phyloP scores from a whole-genome alignment of 176 grass and related monocot species.

The Oryza nivara region DNA sequence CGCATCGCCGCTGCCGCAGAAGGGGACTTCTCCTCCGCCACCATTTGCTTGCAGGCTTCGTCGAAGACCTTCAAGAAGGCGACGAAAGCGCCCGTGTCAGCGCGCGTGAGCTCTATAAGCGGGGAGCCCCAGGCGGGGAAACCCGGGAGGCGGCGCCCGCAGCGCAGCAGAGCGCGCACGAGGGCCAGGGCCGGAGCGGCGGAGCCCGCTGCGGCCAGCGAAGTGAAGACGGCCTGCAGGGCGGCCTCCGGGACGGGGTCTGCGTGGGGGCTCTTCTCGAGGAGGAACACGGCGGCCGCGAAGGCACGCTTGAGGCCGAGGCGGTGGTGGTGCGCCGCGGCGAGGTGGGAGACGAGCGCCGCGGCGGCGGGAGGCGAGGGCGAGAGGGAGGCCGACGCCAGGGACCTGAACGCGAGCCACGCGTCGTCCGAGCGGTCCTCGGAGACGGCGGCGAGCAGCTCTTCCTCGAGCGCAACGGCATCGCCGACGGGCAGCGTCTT shows the following conservation, averaged over 20 bases:
- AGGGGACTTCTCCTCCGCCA: conserved; percentile 63
- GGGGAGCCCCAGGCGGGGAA: conserved; percentile 66
- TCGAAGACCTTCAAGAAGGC: conserved; percentile 79
- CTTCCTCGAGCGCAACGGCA: conserved; percentile 57
- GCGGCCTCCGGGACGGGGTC: conserved; percentile 48
- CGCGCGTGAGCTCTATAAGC: conserved; percentile 54
- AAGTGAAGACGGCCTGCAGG: conserved; percentile 54
- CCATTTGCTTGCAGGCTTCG: conserved; percentile 56
- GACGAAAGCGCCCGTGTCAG: conserved; percentile 44
- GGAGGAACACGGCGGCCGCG: conserved; percentile 70
- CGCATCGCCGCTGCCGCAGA: conserved; percentile 52
- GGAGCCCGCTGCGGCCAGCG: conserved; percentile 48
- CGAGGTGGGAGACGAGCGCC: conserved; percentile 76
- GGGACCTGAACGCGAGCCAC: conserved; percentile 87
- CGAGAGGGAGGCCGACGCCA: conserved; percentile 54
- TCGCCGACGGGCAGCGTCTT: conserved; percentile 18
- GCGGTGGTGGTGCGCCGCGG: conserved; percentile 62
- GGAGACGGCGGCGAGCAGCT: conserved; percentile 51
- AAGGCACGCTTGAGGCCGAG: conserved; percentile 86
- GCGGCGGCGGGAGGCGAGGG: conserved; percentile 62
- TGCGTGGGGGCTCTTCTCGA: conserved; percentile 63
- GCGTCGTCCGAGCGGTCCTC: conserved; percentile 62
- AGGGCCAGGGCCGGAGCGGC: conserved; percentile 68
- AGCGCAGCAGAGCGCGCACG: conserved; percentile 56
- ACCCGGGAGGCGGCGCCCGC: conserved; percentile 61